Evolutionary conservation across 2,329 filamentous ascomycete genomes (phyloP), one percentile per base, ranked within the genome.

Genomic region (Colletotrichum chlorophyti): DNA sequence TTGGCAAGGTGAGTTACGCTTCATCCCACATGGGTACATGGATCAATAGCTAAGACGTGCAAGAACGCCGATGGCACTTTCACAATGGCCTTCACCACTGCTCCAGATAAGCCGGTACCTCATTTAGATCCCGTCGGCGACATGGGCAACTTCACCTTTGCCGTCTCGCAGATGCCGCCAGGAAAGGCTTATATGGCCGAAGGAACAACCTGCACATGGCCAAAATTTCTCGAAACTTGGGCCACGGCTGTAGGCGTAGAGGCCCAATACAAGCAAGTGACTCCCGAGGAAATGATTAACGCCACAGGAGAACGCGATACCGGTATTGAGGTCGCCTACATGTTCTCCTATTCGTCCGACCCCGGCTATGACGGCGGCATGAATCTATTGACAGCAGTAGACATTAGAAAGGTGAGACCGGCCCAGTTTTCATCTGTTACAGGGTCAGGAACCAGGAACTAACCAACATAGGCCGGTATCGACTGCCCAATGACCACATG

Each of bases 281-380:
- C 70, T 0, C 57, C 71, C 2, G 72, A 79, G 6, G 72, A 79
- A 32, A 73, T 82, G 71, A 69, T 79, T 8, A 65, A 65, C 0
- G 63, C 63, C 2, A 67, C 72, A 0, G 68, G 69, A 0, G 78
- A 81, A 37, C 64, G 63, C 2, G 78, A 79, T 3, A 71, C 72
- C 2, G 79, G 79, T 0, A 65, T 73, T 0, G 80, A 83, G 60
- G 68, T 77, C 0, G 72, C 72, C 4, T 65, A 74, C 55, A 82
- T 83, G 80, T 82, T 76, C 40, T 61, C 66, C 2, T 83, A 83
- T 58, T 73, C 71, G 10, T 76, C 74, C 0, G 70, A 80, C 31
- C 79, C 79, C 0, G 80, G 80, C 0, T 83, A 83, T 52, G 79
- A 79, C 58, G 80, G 80, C 1, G 78, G 69, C 1, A 77, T 76